Conservation (phyloP, 169 alveolate species). For the Plasmodium vivax region DNA sequence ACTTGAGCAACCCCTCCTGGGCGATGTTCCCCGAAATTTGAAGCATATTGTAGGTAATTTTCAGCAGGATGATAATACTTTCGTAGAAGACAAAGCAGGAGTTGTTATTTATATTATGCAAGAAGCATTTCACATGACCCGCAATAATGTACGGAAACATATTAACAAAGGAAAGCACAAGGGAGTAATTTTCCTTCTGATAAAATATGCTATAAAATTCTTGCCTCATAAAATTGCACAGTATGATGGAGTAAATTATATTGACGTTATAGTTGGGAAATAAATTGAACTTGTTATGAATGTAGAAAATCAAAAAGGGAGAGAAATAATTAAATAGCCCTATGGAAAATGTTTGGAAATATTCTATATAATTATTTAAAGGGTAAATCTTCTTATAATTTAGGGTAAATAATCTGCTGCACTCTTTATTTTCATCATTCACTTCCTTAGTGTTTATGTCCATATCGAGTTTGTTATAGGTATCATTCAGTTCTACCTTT, state of each 20-base stretch:
- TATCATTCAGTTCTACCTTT: slow-evolving; percentile 55
- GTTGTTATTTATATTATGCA: slow-evolving; percentile 52
- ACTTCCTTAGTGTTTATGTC: slow-evolving; percentile 10
- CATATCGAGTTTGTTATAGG: slow-evolving; percentile 58
- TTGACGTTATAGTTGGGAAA: slow-evolving; percentile 61
- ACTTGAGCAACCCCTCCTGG: slow-evolving; percentile 5
- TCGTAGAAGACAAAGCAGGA: slow-evolving; percentile 67
- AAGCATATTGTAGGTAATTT: slow-evolving; percentile 39
- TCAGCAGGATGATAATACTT: slow-evolving; percentile 57
- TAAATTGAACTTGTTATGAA: slow-evolving; percentile 62
- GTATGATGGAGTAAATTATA: slow-evolving; percentile 28
- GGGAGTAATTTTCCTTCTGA: slow-evolving; percentile 20
- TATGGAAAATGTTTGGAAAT: slow-evolving; percentile 52
- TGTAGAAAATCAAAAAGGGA: slow-evolving; percentile 53
- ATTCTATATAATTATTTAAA: slow-evolving; percentile 69
- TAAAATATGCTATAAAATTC: slow-evolving; percentile 48
- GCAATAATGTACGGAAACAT: slow-evolving; percentile 73
- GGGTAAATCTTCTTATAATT: slow-evolving; percentile 68
- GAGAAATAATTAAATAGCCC: slow-evolving; percentile 44
- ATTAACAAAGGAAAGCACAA: slow-evolving; percentile 52
- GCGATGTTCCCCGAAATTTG: slow-evolving; percentile 3
- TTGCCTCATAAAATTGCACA: slow-evolving; percentile 65
- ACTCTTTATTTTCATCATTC: slow-evolving; percentile 47
- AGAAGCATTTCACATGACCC: slow-evolving; percentile 59
- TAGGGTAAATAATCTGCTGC: slow-evolving; percentile 70